phyloP scores from a whole-genome alignment of 2,329 filamentous ascomycete species.

The Clonostachys rhizophaga region DNA sequence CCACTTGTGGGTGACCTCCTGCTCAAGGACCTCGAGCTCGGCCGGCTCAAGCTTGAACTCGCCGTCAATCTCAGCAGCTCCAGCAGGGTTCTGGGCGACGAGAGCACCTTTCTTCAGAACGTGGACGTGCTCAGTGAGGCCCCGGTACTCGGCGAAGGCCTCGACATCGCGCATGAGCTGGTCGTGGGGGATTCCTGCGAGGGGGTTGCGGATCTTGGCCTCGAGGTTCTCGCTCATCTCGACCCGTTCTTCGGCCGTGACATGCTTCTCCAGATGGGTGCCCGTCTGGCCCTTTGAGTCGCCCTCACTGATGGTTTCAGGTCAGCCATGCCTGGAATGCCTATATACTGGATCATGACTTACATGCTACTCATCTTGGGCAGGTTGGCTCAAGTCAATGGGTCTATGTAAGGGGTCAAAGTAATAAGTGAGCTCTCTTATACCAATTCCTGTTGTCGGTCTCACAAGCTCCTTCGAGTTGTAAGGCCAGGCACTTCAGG shows the following conservation, averaged over 20 bases:
- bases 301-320: neutral
- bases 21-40: conserved; percentile 51
- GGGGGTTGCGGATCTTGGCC: conserved; percentile 37
- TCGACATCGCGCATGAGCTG: conserved; percentile 55
- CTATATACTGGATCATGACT: neutral
- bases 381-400: neutral
- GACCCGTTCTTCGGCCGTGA: conserved; percentile 20
- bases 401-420: too few relatives aligned
- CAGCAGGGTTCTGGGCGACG: conserved; percentile 52
- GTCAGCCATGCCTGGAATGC: neutral
- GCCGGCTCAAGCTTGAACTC: conserved; percentile 49
- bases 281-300: conserved; percentile 4
- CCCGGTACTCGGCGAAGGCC: conserved; percentile 51
- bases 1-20: conserved; percentile 64
- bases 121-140: conserved; percentile 52
- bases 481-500: too few relatives aligned
- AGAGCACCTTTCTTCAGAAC: conserved; percentile 53
- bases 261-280: conserved; percentile 15
- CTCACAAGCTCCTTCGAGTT: too few relatives aligned
- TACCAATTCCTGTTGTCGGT: too few relatives aligned
- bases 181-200: conserved; percentile 41
- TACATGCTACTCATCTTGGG: neutral
- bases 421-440: too few relatives aligned
- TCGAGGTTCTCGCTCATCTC: conserved; percentile 32
- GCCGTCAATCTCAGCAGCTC: conserved; percentile 48